Conservation (phyloP, 108 stramenopile genomes). For the Halocafeteria seosinensis region DNA sequence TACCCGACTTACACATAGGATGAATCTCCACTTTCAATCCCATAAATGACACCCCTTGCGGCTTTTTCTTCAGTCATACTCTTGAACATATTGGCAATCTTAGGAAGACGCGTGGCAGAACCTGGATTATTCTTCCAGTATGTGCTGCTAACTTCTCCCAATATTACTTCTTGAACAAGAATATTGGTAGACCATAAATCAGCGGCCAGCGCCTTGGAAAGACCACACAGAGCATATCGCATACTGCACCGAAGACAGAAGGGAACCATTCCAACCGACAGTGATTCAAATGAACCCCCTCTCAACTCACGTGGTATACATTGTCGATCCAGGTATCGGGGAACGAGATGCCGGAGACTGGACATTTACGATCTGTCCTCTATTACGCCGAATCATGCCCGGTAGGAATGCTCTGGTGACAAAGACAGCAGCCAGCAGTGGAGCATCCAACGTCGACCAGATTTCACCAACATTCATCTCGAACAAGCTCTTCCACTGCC, state of each 20-base stretch:
- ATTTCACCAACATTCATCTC: neutral
- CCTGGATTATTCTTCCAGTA: neutral
- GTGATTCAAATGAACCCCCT: too few species aligned
- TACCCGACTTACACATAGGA: too few species aligned
- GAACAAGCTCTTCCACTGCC: neutral
- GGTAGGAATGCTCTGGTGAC: neutral
- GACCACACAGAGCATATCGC: neutral
- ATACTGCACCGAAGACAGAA: too few species aligned
- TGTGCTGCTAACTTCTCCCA: neutral
- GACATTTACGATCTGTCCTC: neutral
- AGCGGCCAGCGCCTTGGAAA: neutral
- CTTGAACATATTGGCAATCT: neutral
- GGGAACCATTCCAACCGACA: too few species aligned
- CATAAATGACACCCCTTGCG: neutral
- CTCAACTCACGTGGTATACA: too few species aligned
- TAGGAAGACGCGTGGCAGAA: neutral
- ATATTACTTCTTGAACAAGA: neutral
- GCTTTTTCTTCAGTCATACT: neutral
- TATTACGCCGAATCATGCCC: neutral
- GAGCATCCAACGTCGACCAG: neutral
- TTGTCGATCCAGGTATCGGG: neutral
- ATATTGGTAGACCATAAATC: neutral
- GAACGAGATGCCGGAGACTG: neutral
- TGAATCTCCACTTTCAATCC: neutral
- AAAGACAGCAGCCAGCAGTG: neutral